Base-by-base conservation (phyloP, 106 monocot genomes). In the Dioscorea zingiberensis region DNA sequence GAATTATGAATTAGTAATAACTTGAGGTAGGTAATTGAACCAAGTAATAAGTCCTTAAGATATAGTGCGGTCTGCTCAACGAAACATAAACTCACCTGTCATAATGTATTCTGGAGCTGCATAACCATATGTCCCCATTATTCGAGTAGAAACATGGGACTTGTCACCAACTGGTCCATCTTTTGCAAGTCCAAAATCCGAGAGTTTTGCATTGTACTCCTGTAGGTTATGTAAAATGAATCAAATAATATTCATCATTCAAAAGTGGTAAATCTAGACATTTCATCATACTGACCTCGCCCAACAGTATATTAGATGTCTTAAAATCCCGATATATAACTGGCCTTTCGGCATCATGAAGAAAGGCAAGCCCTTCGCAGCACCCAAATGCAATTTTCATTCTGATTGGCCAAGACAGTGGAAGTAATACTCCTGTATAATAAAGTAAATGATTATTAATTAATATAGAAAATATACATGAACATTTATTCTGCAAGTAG, bases 321-420 rank as follows among this genome's bases (percentile, higher is more conserved):
- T 86, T 86, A 69, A 86, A 86, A 74, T 86, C 86, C 3, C 86
- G 86, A 72, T 76, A 82, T 75, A 86, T 86, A 32, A 86, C 81
- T 54, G 86, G 86, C 44, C 69, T 76, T 48, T 78, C 69, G 60
- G 86, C 86, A 68, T 78, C 86, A 73, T 86, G 86, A 55, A 86
- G 86, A 47, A 82, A 86, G 46, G 86, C 86, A 72, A 86, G 81
- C 53, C 86, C 86, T 82, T 86, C 60, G 86, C 86, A 29, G 86
- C 81, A 30, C 78, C 86, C 64, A 19, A 78, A 54, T 65, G 78
- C 86, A 70, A 86, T 86, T 62, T 82, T 81, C 81, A 86, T 76
- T 64, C 86, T 75, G 44, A 71, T 76, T 16, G 62, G 61, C 81
- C 86, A 81, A 56, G 86, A 68, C 67, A 86, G 78, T 25, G 81